phyloP scores from a whole-genome alignment of 148 eudicot genomes.

The Spergularia marina region DNA sequence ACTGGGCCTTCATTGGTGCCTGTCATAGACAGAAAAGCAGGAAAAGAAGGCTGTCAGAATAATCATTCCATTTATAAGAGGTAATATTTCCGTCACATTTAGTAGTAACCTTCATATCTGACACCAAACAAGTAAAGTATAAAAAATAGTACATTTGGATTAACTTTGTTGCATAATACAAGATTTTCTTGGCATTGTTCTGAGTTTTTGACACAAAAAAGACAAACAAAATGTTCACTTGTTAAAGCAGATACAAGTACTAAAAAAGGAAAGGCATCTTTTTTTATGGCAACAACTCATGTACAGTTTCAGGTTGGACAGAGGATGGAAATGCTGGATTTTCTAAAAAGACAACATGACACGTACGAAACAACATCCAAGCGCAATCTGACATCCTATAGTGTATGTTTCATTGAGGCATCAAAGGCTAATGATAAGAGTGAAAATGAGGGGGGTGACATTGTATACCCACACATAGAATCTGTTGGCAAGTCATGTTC shows the following conservation, averaged over 20 bases:
- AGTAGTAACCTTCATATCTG: not conserved
- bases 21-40: not conserved
- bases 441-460: not conserved
- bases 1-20: slow-evolving; percentile 49
- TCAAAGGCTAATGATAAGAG: not conserved
- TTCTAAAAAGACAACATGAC: slow-evolving; percentile 4
- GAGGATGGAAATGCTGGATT: slow-evolving; percentile 2
- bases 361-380: not conserved
- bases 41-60: not conserved
- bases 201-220: slow-evolving; percentile 24
- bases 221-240: not conserved
- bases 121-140: slow-evolving; percentile 23
- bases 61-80: not conserved
- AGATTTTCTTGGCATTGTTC: slow-evolving; percentile 10
- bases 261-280: slow-evolving; percentile 19
- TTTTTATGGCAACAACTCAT: not conserved
- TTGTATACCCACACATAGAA: slow-evolving; percentile 23
- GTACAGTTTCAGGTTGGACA: not conserved
- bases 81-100: not conserved
- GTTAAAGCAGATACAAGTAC: not conserved
- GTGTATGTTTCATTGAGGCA: not conserved
- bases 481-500: slow-evolving; percentile 5
- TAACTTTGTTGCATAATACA: not conserved
- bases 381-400: not conserved
- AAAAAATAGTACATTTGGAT: not conserved